Evolutionary conservation across 345 rosid genomes (phyloP).

Genomic region (Angophora floribunda): DNA sequence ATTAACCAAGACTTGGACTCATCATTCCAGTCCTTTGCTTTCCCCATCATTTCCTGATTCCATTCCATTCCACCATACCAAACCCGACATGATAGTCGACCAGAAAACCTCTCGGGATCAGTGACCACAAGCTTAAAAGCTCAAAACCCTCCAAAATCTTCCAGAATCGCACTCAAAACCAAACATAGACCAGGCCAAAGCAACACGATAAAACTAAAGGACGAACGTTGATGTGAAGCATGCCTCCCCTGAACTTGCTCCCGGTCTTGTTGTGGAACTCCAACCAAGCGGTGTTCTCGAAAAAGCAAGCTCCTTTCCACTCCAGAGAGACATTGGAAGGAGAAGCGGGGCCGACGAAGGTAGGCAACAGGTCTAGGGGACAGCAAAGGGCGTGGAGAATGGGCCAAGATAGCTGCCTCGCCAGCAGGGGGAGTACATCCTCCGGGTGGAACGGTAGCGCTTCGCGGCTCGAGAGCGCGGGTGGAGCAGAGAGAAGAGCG

Average conservation of each 20-base stretch:
- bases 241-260: constrained; percentile 80
- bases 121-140: not conserved
- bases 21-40: not conserved
- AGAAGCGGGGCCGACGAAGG: constrained; percentile 79
- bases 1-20: not conserved
- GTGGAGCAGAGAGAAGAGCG: not conserved
- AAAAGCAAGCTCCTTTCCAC: constrained; percentile 97
- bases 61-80: not conserved
- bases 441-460: constrained; percentile 47
- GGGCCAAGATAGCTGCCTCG: constrained; percentile 13
- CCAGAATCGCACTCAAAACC: not conserved
- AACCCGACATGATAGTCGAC: not conserved
- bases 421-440: constrained; percentile 6
- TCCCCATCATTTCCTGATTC: not conserved
- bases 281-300: constrained; percentile 72
- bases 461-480: constrained; percentile 7
- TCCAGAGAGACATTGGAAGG: constrained; percentile 18
- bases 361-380: constrained; percentile 71
- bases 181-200: not conserved
- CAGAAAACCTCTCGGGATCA: not conserved
- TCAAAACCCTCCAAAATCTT: not conserved
- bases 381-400: constrained; percentile 50
- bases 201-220: not conserved
- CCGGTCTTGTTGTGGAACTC: constrained; percentile 86
- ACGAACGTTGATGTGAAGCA: constrained; percentile 78